phyloP scores from a whole-genome alignment of 208 protist genomes.

The Trichomonas tenax region DNA sequence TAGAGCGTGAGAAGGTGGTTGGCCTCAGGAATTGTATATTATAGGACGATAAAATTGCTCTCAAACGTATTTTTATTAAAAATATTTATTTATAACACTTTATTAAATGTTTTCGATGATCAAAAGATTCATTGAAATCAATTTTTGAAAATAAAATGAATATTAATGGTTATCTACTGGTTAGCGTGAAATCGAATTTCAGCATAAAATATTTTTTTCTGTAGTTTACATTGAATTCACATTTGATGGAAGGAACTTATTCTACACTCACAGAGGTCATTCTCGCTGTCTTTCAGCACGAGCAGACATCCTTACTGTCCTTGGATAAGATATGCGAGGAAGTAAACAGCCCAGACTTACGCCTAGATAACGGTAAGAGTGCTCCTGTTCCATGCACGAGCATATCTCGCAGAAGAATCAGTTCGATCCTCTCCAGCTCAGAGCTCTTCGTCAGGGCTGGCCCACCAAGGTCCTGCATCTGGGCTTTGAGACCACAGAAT shows the following conservation, averaged over 20 bases:
- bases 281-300: neutral
- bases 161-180: no score
- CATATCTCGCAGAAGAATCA: neutral
- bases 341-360: neutral
- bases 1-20: no score
- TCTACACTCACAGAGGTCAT: neutral
- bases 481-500: neutral
- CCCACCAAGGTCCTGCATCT: neutral
- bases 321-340: neutral
- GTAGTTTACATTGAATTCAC: neutral
- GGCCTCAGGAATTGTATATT: no score
- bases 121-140: no score
- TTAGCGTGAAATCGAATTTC: no score
- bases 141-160: no score
- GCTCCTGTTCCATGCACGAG: neutral
- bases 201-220: neutral
- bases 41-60: no score
- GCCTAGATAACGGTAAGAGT: neutral
- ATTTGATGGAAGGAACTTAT: neutral
- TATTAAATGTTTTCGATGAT: no score
- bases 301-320: neutral
- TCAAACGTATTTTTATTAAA: no score
- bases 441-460: neutral
- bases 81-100: no score
- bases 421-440: conserved; percentile 3